Evolutionary conservation across 768 basidiomycete species (phyloP).

Genomic region (Termitomyces heimii): DNA sequence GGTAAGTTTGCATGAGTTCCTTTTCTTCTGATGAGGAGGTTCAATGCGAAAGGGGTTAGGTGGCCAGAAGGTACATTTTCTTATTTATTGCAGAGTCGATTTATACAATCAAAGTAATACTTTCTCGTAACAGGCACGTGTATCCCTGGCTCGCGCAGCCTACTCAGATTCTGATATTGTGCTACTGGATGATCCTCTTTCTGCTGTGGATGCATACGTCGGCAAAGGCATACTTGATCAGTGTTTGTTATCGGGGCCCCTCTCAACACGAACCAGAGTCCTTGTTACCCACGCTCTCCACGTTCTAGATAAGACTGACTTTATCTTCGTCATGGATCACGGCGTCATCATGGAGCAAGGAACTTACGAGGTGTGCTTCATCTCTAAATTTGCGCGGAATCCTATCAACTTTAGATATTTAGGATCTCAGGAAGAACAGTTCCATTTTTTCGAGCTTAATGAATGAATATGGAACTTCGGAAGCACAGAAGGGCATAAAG

Average conservation of each 20-base stretch:
- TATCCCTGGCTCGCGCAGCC: constrained; percentile 70
- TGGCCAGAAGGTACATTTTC: constrained; percentile 28
- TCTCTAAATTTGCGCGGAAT: background rate
- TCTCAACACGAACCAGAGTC: constrained; percentile 49
- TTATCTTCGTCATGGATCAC: constrained; percentile 59
- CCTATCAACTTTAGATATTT: background rate
- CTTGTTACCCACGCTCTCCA: constrained; percentile 59
- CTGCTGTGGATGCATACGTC: constrained; percentile 75
- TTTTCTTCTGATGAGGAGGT: background rate
- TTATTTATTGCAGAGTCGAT: background rate
- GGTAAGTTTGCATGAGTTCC: constrained; percentile 26
- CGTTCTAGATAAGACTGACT: constrained; percentile 53
- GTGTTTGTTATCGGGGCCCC: constrained; percentile 49
- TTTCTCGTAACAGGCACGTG: constrained; percentile 46
- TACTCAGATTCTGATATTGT: constrained; percentile 72
- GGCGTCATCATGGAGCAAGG: constrained; percentile 59
- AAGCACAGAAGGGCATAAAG: constrained; percentile 26
- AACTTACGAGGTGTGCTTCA: constrained; percentile 39
- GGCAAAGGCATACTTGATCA: constrained; percentile 60
- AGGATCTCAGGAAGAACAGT: constrained; percentile 42
- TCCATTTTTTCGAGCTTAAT: constrained; percentile 44
- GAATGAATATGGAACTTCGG: constrained; percentile 46
- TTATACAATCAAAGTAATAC: background rate
- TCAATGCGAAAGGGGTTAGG: constrained; percentile 14
- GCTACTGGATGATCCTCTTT: constrained; percentile 77